phyloP scores from a whole-genome alignment of 2,329 filamentous ascomycete genomes.

The Aureobasidium mangrovei region DNA sequence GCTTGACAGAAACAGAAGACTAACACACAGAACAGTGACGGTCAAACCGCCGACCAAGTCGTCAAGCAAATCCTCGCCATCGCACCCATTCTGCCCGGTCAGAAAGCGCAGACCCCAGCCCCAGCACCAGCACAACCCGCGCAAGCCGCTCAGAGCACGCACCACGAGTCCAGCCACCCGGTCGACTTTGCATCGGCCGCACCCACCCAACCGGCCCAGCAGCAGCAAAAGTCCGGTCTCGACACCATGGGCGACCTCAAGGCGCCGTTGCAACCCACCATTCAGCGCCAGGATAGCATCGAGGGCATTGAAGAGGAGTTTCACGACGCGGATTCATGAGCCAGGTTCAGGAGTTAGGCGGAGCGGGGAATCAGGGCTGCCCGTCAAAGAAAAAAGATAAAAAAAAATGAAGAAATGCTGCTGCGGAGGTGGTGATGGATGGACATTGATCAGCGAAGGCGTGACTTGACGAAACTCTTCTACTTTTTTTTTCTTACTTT shows the following conservation, averaged over 20 bases:
- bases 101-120: slow-evolving; percentile 51
- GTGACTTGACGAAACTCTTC: too few species aligned
- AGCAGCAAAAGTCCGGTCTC: neutral
- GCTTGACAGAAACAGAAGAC: slow-evolving; percentile 9
- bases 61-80: slow-evolving; percentile 74
- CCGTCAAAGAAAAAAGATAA: too few species aligned
- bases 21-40: slow-evolving; percentile 44
- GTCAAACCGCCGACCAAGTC: slow-evolving; percentile 56
- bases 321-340: slow-evolving; percentile 34
- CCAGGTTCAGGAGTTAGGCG: too few species aligned
- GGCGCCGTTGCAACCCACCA: slow-evolving; percentile 17
- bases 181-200: slow-evolving; percentile 23
- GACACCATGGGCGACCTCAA: slow-evolving; percentile 10
- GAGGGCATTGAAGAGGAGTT: slow-evolving; percentile 39
- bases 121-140: neutral
- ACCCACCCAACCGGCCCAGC: slow-evolving; percentile 14
- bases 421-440: too few species aligned
- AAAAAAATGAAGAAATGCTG: too few species aligned
- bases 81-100: slow-evolving; percentile 73
- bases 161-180: slow-evolving; percentile 7
- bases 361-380: too few species aligned
- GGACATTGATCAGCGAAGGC: too few species aligned
- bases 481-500: too few species aligned
- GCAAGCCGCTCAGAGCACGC: neutral
- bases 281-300: slow-evolving; percentile 33